phyloP scores from a whole-genome alignment of 2,329 filamentous ascomycete species.

The Fusarium tuaranense region DNA sequence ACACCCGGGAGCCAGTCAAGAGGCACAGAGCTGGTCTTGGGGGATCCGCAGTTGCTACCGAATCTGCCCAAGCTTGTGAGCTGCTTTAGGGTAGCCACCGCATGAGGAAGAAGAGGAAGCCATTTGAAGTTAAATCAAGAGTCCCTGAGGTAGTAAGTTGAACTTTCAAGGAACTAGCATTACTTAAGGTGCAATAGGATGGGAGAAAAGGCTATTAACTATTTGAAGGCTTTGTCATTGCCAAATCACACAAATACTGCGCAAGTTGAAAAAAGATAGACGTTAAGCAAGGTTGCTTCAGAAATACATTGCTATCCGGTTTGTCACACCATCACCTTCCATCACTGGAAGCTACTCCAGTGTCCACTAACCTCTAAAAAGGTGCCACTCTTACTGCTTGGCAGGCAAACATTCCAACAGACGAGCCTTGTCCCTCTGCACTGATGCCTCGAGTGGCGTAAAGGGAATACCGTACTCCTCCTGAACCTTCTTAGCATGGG shows the following conservation, averaged over 20 bases:
- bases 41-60: neutral
- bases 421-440: conserved; percentile 1
- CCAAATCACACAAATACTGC: neutral
- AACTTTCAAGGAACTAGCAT: too few relatives aligned
- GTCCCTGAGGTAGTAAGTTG: neutral
- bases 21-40: neutral
- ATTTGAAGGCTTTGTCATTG: neutral
- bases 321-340: neutral
- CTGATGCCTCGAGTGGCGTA: neutral
- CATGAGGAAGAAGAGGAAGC: neutral
- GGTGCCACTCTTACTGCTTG: neutral
- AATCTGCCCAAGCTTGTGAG: neutral
- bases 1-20: neutral
- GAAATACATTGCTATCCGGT: neutral
- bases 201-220: neutral
- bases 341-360: neutral
- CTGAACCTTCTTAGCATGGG: conserved; percentile 3
- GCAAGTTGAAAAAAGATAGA: neutral
- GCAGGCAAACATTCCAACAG: neutral
- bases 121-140: neutral
- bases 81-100: neutral
- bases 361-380: neutral
- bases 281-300: too few relatives aligned
- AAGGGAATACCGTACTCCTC: conserved; percentile 14
- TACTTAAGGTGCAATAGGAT: neutral